phyloP scores from a whole-genome alignment of 140 eudicot species.

The Anethum foeniculum region DNA sequence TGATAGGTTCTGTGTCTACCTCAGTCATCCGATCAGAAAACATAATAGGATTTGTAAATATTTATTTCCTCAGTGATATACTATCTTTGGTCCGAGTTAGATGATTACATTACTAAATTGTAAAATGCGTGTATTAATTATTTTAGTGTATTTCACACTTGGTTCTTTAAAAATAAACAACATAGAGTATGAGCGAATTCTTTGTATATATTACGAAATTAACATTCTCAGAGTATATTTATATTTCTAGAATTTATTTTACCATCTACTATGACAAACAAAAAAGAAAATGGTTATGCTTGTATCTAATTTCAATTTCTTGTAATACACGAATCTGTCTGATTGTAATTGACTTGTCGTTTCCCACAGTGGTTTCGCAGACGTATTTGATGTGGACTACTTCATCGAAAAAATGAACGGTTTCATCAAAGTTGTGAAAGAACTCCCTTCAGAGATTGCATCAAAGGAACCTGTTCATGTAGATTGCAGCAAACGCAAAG shows the following conservation, averaged over 20 bases:
- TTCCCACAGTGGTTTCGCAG: constrained; percentile 76
- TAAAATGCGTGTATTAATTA: background rate
- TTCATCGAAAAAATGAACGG: constrained; percentile 75
- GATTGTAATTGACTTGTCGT: background rate
- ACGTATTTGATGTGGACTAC: constrained; percentile 90
- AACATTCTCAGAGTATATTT: background rate
- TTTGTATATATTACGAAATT: background rate
- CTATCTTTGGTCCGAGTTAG: background rate
- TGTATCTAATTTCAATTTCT: background rate
- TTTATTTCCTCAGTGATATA: background rate
- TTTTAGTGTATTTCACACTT: background rate
- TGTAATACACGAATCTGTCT: background rate
- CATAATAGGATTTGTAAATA: background rate
- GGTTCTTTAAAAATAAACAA: background rate
- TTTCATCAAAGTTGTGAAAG: constrained; percentile 64
- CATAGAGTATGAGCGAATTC: background rate
- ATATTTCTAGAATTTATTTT: background rate
- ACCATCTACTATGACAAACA: background rate
- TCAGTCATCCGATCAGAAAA: background rate
- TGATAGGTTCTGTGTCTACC: background rate
- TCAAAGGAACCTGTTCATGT: constrained; percentile 78
- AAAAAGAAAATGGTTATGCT: background rate
- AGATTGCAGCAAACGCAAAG: constrained; percentile 96
- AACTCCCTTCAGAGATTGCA: constrained; percentile 67
- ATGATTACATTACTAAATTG: background rate